A percentile compares a stretch with the other conserved stretches of the same genome.
phyloP scores from a whole-genome alignment of 2,329 filamentous ascomycete species.

The Lachnellula subtilissima region DNA sequence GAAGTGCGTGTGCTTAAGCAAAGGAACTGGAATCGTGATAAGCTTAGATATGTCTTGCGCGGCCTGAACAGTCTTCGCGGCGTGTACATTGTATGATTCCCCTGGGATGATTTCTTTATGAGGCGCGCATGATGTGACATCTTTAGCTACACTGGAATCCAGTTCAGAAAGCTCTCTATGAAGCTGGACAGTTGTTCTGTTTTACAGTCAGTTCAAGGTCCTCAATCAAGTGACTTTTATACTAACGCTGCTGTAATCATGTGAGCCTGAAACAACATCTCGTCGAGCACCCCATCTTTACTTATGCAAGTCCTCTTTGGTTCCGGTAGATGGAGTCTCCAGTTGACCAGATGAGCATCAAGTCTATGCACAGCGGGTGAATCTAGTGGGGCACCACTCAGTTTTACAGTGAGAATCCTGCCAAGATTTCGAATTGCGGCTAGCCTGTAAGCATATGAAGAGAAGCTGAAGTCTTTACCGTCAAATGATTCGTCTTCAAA shows the following conservation, averaged over 20 bases:
- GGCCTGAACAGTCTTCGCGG: constrained; percentile 71
- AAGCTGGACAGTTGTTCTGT: constrained; percentile 62
- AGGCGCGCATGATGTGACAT: constrained; percentile 44
- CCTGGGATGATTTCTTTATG: constrained; percentile 53
- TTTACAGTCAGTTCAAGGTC: background rate
- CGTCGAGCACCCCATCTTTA: constrained; percentile 68
- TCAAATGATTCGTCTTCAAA: constrained; percentile 64
- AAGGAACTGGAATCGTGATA: constrained; percentile 65
- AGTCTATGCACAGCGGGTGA: constrained; percentile 51
- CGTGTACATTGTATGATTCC: constrained; percentile 46
- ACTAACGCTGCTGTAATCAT: constrained; percentile 59
- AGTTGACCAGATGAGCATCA: constrained; percentile 58
- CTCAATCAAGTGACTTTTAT: background rate
- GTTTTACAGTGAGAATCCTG: constrained; percentile 58
- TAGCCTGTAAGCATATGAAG: constrained; percentile 79
- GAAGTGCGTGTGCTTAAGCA: constrained; percentile 73
- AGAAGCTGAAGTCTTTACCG: constrained; percentile 65
- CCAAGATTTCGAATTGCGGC: constrained; percentile 75
- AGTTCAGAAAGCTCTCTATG: constrained; percentile 75
- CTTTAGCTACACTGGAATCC: constrained; percentile 35
- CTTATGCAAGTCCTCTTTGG: constrained; percentile 65
- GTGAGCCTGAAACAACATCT: constrained; percentile 86
- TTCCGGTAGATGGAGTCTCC: constrained; percentile 71
- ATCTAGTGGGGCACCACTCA: constrained; percentile 43
- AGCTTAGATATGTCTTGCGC: constrained; percentile 72